Percentiles rank a stretch among this genome's conserved stretches.
Conservation (phyloP, 78 protist species). For the Pigoraptor vietnamica region DNA sequence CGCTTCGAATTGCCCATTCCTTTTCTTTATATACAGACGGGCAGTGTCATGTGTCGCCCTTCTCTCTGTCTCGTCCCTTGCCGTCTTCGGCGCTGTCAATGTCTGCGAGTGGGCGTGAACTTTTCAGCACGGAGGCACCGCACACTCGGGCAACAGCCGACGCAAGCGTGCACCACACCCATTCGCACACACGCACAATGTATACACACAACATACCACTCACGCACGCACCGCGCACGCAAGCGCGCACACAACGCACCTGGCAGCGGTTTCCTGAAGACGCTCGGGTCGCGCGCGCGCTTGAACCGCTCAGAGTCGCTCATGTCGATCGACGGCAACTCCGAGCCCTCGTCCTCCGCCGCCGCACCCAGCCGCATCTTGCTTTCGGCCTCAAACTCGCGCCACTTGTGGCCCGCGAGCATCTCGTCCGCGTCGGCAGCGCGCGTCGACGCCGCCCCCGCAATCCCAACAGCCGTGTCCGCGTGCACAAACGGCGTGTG, state of each 20-base stretch:
- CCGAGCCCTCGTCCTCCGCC: neutral
- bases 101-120: neutral
- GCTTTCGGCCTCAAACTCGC: neutral
- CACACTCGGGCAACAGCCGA: neutral
- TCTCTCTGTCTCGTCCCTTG: too few relatives aligned
- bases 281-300: neutral
- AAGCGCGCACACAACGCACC: too few relatives aligned
- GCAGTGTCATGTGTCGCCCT: too few relatives aligned
- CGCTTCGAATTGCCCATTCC: too few relatives aligned
- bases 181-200: neutral
- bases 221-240: neutral
- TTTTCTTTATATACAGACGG: too few relatives aligned
- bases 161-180: neutral
- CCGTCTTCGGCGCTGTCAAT: too few relatives aligned
- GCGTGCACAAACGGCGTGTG: neutral
- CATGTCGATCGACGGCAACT: neutral
- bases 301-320: neutral
- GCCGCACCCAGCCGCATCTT: neutral
- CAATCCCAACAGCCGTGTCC: neutral
- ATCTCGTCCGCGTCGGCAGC: neutral
- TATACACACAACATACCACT: too few relatives aligned
- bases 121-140: neutral
- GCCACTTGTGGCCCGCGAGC: neutral
- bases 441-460: neutral
- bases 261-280: neutral